Evolutionary conservation across 192 early-diverging fungal species (phyloP), one percentile per base, ranked within the genome.

Genomic region (Helicostylum pulchrum): DNA sequence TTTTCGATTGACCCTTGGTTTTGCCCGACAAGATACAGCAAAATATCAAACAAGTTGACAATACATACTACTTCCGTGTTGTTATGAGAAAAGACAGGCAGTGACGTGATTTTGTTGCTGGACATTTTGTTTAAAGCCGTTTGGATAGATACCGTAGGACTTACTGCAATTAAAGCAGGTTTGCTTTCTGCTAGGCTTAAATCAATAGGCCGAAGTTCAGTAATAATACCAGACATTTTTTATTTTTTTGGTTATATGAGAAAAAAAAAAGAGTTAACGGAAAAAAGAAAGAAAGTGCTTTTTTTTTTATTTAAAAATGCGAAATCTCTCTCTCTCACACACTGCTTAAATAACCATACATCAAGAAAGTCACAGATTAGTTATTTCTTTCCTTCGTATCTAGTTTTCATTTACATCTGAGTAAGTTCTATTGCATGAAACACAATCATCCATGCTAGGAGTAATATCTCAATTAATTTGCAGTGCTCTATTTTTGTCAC

Each of bases 1-100:
- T 70, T 76, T 57, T 65, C 52, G 32, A 74, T 59, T n/a, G 62
- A 39, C 34, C 62, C 62, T 14, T 55, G 52, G 39, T 67, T 49
- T 1, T 51, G 8, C 1, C 59, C 60, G 1, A 79, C 53, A 31
- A 78, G 49, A 58, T 82, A 80, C 12, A 72, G 47, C 34, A 84
- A 62, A 43, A 86, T 80, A 67, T 86, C 85, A 60, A 76, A 67
- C 11, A 82, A 61, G 45, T 78, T 81, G 14, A 86, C 76, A 58
- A 86, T 85, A 21, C 72, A 78, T 30, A 78, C 74, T 0, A 83
- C 69, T 14, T 65, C 62, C 12, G 71, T 71, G 19, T 73, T 63
- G 55, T 70, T 58, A 60, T 82, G 83, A 23, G 83, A 85, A 26
- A 79, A 79, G 26, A 86, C 71, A 6, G 85, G 82, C 15, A 86